Conservation (phyloP, 2,329 filamentous ascomycete species). For the Tympanopsis confertula region DNA sequence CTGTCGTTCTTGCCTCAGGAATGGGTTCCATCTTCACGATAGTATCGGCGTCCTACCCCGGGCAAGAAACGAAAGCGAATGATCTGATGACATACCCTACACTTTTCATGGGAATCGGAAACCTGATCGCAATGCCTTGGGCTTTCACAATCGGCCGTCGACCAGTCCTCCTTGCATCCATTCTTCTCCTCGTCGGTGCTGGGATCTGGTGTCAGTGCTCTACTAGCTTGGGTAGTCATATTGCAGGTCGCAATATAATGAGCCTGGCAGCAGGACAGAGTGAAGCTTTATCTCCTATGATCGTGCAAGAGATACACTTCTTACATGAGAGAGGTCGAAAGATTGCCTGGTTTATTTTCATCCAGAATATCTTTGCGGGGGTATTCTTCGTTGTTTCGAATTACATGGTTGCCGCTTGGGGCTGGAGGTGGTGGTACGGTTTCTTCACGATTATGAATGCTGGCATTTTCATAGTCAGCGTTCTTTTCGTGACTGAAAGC, state of each 20-base stretch:
- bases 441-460: constrained; percentile 9
- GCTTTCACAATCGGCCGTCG: constrained; percentile 17
- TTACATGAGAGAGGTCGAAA: constrained; percentile 8
- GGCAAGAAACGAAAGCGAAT: constrained; percentile 7
- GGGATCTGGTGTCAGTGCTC: constrained; percentile 12
- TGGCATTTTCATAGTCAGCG: constrained; percentile 3
- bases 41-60: constrained; percentile 9
- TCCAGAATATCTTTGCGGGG: constrained; percentile 7
- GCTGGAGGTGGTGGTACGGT: constrained; percentile 10
- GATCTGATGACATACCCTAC: constrained; percentile 17
- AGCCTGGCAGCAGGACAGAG: constrained; percentile 18
- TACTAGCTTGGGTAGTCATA: constrained; percentile 9
- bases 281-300: constrained; percentile 12
- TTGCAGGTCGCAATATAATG: constrained; percentile 14
- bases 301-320: constrained; percentile 12
- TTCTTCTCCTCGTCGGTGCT: constrained; percentile 12
- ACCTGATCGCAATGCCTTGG: constrained; percentile 21
- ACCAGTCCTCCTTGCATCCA: constrained; percentile 15
- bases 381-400: constrained; percentile 8
- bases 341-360: constrained; percentile 7
- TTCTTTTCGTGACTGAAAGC: constrained; percentile 9
- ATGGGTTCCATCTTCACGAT: constrained; percentile 4
- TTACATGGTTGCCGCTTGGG: constrained; percentile 8
- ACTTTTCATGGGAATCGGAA: constrained; percentile 13
- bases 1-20: constrained; percentile 7